These are phyloP conservation scores for Glaciozyma martinii DNA, from an alignment of 768 basidiomycete genomes.

Conservation along the genomic window DNA sequence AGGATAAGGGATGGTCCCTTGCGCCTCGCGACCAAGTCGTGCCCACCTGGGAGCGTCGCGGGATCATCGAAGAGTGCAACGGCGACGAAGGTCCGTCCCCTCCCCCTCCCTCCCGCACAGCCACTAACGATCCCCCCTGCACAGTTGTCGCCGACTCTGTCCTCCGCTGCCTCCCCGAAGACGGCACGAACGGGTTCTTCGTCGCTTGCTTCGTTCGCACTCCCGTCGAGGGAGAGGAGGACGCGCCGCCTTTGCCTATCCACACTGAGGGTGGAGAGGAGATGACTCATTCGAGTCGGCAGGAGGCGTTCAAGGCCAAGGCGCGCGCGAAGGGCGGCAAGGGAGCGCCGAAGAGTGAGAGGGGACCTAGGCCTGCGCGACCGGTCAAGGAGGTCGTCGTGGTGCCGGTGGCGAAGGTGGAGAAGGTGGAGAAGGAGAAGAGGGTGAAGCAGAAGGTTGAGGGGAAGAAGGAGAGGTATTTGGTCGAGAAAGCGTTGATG, in stretches of 20 bases:
- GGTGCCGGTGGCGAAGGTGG: neutral
- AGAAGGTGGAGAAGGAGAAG: neutral
- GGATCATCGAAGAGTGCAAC: constrained; percentile 57
- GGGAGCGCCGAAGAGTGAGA: neutral
- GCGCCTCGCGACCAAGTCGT: constrained; percentile 61
- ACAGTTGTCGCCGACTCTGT: constrained; percentile 51
- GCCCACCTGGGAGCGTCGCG: constrained; percentile 74
- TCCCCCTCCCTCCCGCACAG: neutral
- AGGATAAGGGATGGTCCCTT: constrained; percentile 53
- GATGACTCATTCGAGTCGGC: neutral
- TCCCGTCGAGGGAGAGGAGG: constrained; percentile 1
- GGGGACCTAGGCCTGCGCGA: neutral
- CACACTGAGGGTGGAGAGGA: neutral
- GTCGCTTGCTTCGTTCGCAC: constrained; percentile 75
- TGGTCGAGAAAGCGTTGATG: constrained; percentile 8
- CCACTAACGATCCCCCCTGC: neutral
- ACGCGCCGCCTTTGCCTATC: neutral
- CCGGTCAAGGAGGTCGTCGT: constrained; percentile 5
- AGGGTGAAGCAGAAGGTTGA: neutral
- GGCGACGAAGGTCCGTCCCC: constrained; percentile 33
- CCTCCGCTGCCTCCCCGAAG: constrained; percentile 49
- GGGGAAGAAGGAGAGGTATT: neutral
- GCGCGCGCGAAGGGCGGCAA: constrained; percentile 3
- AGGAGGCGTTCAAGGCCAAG: constrained; percentile 14
- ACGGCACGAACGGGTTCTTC: constrained; percentile 90